phyloP scores from a whole-genome alignment of 2,329 filamentous ascomycete species.

The Alternaria gaisen region DNA sequence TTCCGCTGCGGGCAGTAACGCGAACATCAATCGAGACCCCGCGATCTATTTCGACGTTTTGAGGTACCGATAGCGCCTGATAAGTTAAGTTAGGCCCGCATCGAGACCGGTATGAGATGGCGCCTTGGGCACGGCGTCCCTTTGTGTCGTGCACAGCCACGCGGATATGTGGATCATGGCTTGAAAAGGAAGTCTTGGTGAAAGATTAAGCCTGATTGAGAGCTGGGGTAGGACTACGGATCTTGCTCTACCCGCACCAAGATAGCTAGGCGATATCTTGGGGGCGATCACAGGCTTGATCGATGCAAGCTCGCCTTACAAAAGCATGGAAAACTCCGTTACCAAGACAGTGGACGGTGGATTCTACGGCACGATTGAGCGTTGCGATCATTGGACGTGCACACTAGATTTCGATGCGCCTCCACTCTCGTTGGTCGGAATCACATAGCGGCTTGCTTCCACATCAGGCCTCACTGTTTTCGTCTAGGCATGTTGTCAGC shows the following conservation, averaged over 20 bases:
- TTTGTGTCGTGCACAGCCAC: constrained; percentile 24
- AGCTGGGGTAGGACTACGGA: constrained; percentile 26
- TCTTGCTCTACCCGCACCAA: constrained; percentile 30
- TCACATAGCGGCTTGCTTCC: background rate
- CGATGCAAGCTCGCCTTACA: constrained; percentile 14
- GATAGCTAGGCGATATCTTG: constrained; percentile 43
- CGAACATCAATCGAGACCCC: background rate
- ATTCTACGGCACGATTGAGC: constrained; percentile 3
- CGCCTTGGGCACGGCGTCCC: constrained; percentile 7
- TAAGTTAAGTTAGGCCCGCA: background rate
- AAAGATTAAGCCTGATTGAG: constrained; percentile 12
- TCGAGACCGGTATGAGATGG: background rate
- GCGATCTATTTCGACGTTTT: background rate
- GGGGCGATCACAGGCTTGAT: constrained; percentile 25
- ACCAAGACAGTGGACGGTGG: constrained; percentile 12
- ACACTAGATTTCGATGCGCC: background rate
- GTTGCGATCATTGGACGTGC: constrained; percentile 8
- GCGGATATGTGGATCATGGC: constrained; percentile 1
- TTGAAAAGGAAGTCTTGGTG: constrained; percentile 18
- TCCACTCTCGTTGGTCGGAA: constrained; percentile 2
- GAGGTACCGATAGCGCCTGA: constrained; percentile 5
- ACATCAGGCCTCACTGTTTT: background rate
- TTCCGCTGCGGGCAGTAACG: background rate
- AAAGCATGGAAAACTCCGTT: constrained; percentile 15
- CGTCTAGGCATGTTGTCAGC: constrained; percentile 5